Evolutionary conservation across 768 basidiomycete genomes (phyloP).

Genomic region (Pulveroboletus sp.): DNA sequence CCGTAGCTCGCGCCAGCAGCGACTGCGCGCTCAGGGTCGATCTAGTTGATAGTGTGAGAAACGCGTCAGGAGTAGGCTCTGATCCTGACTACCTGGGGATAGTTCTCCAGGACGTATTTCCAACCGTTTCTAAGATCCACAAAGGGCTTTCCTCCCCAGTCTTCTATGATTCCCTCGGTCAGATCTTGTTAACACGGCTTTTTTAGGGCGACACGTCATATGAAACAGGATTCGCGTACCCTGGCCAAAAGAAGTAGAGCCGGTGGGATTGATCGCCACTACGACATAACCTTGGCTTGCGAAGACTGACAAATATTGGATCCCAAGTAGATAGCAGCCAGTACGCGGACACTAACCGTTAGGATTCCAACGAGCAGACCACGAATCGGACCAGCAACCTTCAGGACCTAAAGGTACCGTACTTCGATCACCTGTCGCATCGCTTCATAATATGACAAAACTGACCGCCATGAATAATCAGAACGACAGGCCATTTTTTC

Average conservation of each 20-base stretch:
- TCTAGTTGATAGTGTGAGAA: slow-evolving; percentile 34
- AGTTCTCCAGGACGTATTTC: slow-evolving; percentile 60
- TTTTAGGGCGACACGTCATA: not conserved
- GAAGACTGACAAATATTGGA: slow-evolving; percentile 48
- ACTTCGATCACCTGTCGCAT: not conserved
- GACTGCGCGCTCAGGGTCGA: slow-evolving; percentile 64
- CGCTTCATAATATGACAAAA: not conserved
- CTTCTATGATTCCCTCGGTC: slow-evolving; percentile 73
- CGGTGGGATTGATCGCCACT: slow-evolving; percentile 88
- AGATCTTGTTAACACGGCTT: slow-evolving; percentile 42
- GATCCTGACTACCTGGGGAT: slow-evolving; percentile 53
- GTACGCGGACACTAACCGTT: slow-evolving; percentile 44
- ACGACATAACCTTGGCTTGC: slow-evolving; percentile 87
- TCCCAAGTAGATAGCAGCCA: not conserved
- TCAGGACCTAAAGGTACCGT: slow-evolving; percentile 51
- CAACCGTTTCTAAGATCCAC: slow-evolving; percentile 72
- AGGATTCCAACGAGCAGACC: slow-evolving; percentile 92
- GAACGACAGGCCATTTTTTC: slow-evolving; percentile 74
- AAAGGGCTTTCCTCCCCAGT: slow-evolving; percentile 87
- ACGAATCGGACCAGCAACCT: slow-evolving; percentile 84
- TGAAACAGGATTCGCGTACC: slow-evolving; percentile 32
- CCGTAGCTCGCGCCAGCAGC: slow-evolving; percentile 84
- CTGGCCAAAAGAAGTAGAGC: slow-evolving; percentile 91
- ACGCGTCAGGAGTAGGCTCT: not conserved
- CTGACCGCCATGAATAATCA: slow-evolving; percentile 77